Evolutionary conservation across 495 filamentous ascomycete genomes (phyloP).

Genomic region (Penicillium turbatum): DNA sequence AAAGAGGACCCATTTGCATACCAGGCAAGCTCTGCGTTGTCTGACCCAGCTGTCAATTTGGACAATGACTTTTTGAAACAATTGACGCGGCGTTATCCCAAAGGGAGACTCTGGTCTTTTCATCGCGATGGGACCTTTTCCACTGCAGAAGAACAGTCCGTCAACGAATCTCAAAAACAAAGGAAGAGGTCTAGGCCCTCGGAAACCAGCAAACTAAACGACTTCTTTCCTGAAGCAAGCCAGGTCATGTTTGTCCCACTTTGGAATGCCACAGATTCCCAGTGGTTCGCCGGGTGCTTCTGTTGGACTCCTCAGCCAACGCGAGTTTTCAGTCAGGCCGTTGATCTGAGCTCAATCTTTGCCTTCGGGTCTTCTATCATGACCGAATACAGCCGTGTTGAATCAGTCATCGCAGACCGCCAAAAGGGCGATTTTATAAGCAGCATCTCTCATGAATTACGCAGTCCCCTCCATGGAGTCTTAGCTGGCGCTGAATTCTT

Average conservation of each 20-base stretch:
- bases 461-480: slow-evolving; percentile 66
- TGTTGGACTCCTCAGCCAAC: slow-evolving; percentile 45
- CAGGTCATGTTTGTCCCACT: slow-evolving; percentile 43
- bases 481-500: slow-evolving; percentile 59
- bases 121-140: slow-evolving; percentile 34
- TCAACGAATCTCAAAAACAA: slow-evolving; percentile 13
- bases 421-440: slow-evolving; percentile 69
- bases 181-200: slow-evolving; percentile 19
- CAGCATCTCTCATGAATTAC: slow-evolving; percentile 68
- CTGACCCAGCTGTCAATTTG: slow-evolving; percentile 17
- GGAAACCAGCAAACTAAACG: slow-evolving; percentile 16
- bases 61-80: slow-evolving; percentile 34
- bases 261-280: slow-evolving; percentile 55
- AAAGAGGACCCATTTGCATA: slow-evolving; percentile 13
- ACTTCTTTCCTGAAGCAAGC: slow-evolving; percentile 23
- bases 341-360: slow-evolving; percentile 49
- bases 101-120: slow-evolving; percentile 55
- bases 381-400: slow-evolving; percentile 59
- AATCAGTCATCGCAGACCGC: slow-evolving; percentile 34
- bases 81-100: slow-evolving; percentile 49
- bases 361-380: slow-evolving; percentile 63
- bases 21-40: background rate
- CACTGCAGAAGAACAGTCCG: slow-evolving; percentile 18
- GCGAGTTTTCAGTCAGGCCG: slow-evolving; percentile 35
- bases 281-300: slow-evolving; percentile 60